These are phyloP conservation scores for Candida chilensis DNA, from an alignment of 805 yeast genomes.

Conservation along the genomic window DNA sequence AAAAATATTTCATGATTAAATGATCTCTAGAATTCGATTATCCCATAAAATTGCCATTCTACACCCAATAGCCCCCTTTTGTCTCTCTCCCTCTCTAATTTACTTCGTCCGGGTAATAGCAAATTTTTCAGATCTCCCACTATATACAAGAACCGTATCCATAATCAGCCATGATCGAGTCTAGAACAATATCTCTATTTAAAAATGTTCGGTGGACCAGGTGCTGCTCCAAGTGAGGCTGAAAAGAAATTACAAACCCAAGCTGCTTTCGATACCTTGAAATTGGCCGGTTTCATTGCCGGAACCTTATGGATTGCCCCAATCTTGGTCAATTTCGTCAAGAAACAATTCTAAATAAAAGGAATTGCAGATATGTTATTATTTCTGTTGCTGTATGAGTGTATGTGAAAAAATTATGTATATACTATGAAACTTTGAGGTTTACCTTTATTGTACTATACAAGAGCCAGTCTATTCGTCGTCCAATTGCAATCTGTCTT, in stretches of 20 bases:
- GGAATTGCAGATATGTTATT: too few species aligned
- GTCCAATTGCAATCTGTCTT: neutral
- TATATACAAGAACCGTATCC: slow-evolving; percentile 14
- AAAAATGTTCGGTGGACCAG: slow-evolving; percentile 41
- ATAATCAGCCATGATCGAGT: neutral
- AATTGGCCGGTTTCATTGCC: slow-evolving; percentile 53
- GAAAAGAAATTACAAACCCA: slow-evolving; percentile 60
- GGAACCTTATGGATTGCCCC: slow-evolving; percentile 56
- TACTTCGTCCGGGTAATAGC: neutral
- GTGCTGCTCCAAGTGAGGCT: slow-evolving; percentile 49
- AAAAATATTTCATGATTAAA: too few species aligned
- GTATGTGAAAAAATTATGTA: neutral
- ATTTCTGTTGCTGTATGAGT: slow-evolving; percentile 3
- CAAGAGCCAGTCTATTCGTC: neutral
- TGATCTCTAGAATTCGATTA: too few species aligned
- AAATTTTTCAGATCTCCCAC: neutral
- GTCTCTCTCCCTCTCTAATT: neutral
- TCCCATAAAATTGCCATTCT: slow-evolving; percentile 4
- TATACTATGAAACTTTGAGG: neutral
- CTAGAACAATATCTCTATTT: too few species aligned
- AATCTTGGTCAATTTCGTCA: slow-evolving; percentile 43
- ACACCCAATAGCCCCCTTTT: slow-evolving; percentile 2
- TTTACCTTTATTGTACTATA: neutral
- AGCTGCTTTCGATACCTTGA: slow-evolving; percentile 49
- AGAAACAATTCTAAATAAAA: slow-evolving; percentile 28